These are phyloP conservation scores for Ophioceras dolichostomum DNA, from an alignment of 2,329 filamentous ascomycete species.

Conservation along the genomic window DNA sequence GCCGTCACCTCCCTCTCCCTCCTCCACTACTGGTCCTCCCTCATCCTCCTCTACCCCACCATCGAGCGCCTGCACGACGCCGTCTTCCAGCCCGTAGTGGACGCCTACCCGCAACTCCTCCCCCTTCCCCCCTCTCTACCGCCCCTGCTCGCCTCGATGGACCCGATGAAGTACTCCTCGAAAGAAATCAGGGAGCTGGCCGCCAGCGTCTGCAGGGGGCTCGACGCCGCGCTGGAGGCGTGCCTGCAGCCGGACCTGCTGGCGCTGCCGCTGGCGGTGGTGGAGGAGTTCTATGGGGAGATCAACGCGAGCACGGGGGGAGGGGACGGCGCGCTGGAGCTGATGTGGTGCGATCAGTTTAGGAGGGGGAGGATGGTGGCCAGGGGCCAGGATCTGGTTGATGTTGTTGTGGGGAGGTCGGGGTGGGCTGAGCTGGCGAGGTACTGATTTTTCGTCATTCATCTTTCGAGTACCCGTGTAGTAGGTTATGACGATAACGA, in stretches of 20 bases:
- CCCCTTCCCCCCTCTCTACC: conserved; percentile 19
- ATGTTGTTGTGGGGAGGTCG: conserved; percentile 21
- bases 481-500: background rate
- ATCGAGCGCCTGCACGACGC: conserved; percentile 30
- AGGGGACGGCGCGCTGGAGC: conserved; percentile 29
- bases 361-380: conserved; percentile 21
- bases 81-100: conserved; percentile 30
- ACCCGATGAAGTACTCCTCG: conserved; percentile 19
- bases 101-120: conserved; percentile 25
- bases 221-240: conserved; percentile 31
- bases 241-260: conserved; percentile 35
- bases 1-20: conserved; percentile 31
- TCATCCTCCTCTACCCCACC: conserved; percentile 35
- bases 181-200: conserved; percentile 30
- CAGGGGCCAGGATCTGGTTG: conserved; percentile 28
- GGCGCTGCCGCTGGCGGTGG: conserved; percentile 27
- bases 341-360: conserved; percentile 35
- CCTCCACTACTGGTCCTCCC: conserved; percentile 40
- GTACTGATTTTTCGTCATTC: conserved; percentile 5
- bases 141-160: conserved; percentile 8
- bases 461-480: background rate
- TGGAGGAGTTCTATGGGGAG: conserved; percentile 27
- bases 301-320: conserved; percentile 23
- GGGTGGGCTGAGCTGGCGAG: conserved; percentile 21
- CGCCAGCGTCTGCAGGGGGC: conserved; percentile 34